phyloP scores from a whole-genome alignment of 176 grass and related monocot species.

The Bromus sterilis region DNA sequence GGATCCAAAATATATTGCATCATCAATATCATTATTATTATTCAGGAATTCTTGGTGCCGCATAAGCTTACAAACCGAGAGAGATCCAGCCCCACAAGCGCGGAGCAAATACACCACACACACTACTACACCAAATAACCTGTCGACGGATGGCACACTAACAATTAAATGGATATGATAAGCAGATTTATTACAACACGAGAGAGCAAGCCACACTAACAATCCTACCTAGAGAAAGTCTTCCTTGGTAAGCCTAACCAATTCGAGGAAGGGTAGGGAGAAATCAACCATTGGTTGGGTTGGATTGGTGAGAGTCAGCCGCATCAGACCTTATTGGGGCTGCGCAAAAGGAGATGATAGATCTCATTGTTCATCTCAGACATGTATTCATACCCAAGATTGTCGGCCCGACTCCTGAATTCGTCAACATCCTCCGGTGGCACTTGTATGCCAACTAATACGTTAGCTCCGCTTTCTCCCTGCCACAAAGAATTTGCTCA shows the following conservation, averaged over 20 bases:
- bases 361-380: conserved; percentile 72
- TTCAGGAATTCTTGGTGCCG: background rate
- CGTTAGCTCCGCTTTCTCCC: conserved; percentile 83
- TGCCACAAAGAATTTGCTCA: conserved; percentile 24
- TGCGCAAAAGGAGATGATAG: conserved; percentile 66
- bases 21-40: conserved; percentile 10
- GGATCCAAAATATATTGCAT: background rate
- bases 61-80: background rate
- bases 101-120: conserved; percentile 10
- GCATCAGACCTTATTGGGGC: conserved; percentile 16
- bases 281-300: background rate
- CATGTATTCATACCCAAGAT: conserved; percentile 80
- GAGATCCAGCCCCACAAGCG: background rate
- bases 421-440: conserved; percentile 53
- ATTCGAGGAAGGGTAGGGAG: background rate
- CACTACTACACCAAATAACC: background rate
- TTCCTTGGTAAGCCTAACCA: background rate
- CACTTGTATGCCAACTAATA: conserved; percentile 91
- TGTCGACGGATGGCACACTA: background rate
- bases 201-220: background rate
- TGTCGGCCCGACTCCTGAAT: conserved; percentile 43
- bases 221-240: background rate
- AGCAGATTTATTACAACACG: conserved; percentile 14
- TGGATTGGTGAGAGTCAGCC: background rate
- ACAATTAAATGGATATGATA: background rate